These are phyloP conservation scores for Aspergillus unguis DNA, from an alignment of 2,329 filamentous ascomycete species.

Conservation along the genomic window DNA sequence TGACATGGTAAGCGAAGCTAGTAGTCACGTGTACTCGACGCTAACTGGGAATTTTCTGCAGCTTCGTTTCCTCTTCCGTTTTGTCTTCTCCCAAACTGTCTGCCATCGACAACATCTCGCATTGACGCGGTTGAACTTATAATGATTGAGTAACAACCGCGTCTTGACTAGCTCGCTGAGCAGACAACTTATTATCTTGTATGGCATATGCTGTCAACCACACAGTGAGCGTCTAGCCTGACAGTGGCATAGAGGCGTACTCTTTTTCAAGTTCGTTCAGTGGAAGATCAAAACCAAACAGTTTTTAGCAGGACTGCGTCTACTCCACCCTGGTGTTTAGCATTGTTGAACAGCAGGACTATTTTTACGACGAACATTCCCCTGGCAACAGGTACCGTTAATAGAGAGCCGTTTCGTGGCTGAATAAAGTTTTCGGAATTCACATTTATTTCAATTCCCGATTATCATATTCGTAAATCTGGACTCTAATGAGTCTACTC, in stretches of 20 bases:
- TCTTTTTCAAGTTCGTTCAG: constrained; percentile 44
- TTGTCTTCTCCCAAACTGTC: background rate
- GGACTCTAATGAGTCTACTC: no score
- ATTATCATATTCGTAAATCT: no score
- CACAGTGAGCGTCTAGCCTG: constrained; percentile 38
- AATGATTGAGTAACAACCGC: constrained; percentile 3
- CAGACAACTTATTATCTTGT: no score
- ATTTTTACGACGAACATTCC: constrained; percentile 46
- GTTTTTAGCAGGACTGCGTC: constrained; percentile 51
- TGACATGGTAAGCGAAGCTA: constrained; percentile 5
- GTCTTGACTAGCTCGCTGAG: background rate
- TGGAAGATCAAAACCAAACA: constrained; percentile 48
- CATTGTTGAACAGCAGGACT: constrained; percentile 43
- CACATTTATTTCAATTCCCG: no score
- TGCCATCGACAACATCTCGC: background rate
- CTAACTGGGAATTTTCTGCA: background rate
- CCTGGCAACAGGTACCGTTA: background rate
- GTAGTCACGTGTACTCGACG: background rate
- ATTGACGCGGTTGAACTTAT: constrained; percentile 1
- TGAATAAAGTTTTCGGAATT: no score
- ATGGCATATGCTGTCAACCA: constrained; percentile 20
- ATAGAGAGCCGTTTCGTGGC: no score
- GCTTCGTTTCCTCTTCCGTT: background rate
- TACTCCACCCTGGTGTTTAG: constrained; percentile 48
- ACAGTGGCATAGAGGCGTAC: constrained; percentile 40